Base-by-base conservation (phyloP, 768 basidiomycete species). In the Thelephora aurantiotincta region DNA sequence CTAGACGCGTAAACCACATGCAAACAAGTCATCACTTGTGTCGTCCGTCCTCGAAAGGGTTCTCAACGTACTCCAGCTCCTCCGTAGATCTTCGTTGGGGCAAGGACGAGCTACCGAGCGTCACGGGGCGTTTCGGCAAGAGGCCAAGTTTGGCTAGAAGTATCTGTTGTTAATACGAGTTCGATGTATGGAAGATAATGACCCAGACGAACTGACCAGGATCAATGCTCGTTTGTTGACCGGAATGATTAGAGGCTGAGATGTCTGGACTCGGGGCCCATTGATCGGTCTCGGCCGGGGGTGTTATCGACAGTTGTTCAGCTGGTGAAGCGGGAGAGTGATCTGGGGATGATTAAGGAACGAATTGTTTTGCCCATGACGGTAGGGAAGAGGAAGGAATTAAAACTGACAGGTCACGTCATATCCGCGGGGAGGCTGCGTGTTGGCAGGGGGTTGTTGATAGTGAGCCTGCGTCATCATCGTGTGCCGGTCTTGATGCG, bases 61-160 rank as follows among this genome's bases (percentile, higher is more conserved):
- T 83, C 69, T 83, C 80, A 3, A 73, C 70, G 59, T 82, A 85
- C 60, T 83, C 82, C 53, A 82, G 56, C n/a, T 74, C 78, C 47
- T 78, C 77, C 2, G 38, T 22, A 14, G 33, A 33, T 23, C 57
- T 58, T 9, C 64, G 58, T 41, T 63, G 68, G 16, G 70, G 57
- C 2, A 60, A 49, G 48, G 58, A 53, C 35, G 57, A 51, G 51
- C 55, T 57, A 16, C 67, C 57, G 33, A 82, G 67, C 6, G 81
- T 78, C 12, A 87, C 83, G 5, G 83, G 82, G 0, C 78, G 74
- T 62, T 83, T 85, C 4, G 83, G 83, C 16, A 86, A 65, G 20
- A 87, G 60, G 19, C 83, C 83, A 0, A 83, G 65, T 63, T 81
- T 82, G 45, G 75, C 80, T 78, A 49, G 38, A 22, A 16, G 22